These are phyloP conservation scores for Botryosphaeria dothidea DNA, from an alignment of 2,329 filamentous ascomycete species.

Conservation along the genomic window DNA sequence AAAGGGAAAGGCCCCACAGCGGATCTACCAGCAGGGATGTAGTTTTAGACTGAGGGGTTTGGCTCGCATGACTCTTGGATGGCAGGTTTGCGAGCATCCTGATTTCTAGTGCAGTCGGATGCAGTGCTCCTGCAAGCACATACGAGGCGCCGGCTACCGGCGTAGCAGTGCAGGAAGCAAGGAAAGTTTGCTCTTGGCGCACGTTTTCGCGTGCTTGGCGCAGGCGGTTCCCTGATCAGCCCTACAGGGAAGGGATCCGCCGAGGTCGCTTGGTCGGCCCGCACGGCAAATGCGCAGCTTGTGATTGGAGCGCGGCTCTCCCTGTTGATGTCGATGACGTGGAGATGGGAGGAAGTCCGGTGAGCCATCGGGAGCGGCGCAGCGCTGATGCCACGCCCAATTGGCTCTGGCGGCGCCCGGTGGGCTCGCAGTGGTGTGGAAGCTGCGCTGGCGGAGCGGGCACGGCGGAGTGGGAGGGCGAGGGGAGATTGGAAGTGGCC, in stretches of 20 bases:
- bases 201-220: slow-evolving; percentile 3
- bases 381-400: neutral
- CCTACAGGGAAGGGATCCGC: neutral
- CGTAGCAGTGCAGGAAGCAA: too few relatives aligned
- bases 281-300: slow-evolving; percentile 1
- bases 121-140: neutral
- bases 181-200: neutral
- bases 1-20: neutral
- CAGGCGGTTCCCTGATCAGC: neutral
- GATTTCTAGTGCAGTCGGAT: neutral
- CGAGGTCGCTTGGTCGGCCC: slow-evolving; percentile 5
- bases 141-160: too few relatives aligned
- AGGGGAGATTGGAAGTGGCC: neutral
- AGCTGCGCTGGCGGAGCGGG: neutral
- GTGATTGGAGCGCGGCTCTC: neutral
- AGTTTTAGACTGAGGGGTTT: too few relatives aligned
- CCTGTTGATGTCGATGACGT: neutral
- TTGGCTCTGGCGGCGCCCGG: neutral
- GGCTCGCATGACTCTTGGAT: neutral
- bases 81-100: neutral
- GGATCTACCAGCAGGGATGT: neutral
- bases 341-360: neutral
- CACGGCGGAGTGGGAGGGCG: neutral
- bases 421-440: neutral
- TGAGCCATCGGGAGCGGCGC: neutral